These are phyloP conservation scores for Trifolium subterraneum DNA, from an alignment of 306 rosid genomes.

Conservation along the genomic window DNA sequence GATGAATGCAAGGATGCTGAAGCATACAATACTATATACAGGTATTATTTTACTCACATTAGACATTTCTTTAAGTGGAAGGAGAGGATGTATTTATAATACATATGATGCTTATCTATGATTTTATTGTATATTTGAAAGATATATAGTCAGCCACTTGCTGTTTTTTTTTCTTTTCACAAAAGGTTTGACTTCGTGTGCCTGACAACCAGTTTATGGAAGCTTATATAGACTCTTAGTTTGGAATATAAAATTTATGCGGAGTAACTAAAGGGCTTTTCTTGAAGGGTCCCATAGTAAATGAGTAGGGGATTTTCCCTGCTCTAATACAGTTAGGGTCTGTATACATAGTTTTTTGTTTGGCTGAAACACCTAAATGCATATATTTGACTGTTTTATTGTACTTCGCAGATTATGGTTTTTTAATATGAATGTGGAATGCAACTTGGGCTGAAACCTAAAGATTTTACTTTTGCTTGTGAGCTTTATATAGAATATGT, in stretches of 20 bases:
- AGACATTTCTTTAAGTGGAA: background rate
- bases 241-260: background rate
- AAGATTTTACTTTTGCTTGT: constrained; percentile 17
- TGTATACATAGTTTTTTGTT: constrained; percentile 8
- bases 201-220: constrained; percentile 10
- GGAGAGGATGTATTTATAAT: background rate
- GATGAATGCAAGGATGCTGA: constrained; percentile 91
- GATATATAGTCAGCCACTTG: constrained; percentile 9
- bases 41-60: constrained; percentile 53
- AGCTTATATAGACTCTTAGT: constrained; percentile 12
- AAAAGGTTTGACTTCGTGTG: background rate
- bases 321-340: constrained; percentile 21
- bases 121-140: constrained; percentile 18
- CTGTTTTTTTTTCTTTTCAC: background rate
- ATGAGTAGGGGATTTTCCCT: background rate
- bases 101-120: constrained; percentile 24
- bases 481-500: constrained; percentile 29
- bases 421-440: constrained; percentile 25
- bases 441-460: constrained; percentile 23
- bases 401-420: background rate
- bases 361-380: constrained; percentile 33
- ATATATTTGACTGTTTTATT: constrained; percentile 31
- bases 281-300: background rate
- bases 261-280: constrained; percentile 20
- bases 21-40: constrained; percentile 72